Evolutionary conservation across 2,329 filamentous ascomycete genomes (phyloP), one percentile per base, ranked within the genome.

Genomic region (Aschersonia sp.): DNA sequence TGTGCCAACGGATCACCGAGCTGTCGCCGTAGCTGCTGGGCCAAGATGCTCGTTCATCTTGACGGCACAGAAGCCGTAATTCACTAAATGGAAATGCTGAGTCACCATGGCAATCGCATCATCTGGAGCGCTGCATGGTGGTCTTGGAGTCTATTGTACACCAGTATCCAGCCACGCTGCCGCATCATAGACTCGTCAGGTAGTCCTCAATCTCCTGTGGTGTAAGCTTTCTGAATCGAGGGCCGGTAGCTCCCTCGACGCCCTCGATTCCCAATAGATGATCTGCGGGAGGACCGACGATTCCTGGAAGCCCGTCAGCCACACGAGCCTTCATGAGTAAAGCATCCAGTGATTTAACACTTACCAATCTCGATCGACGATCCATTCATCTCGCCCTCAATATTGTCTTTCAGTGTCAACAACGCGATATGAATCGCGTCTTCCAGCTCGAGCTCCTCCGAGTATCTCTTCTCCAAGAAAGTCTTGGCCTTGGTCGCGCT

Each of bases 121-220:
- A 22, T 22, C 22, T 22, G 22, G 22, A 22, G 22, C 22, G 22
- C 22, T 22, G 2, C 22, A 22, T 22, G 22, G 22, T 22, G 22
- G 22, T 22, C 22, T 22, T 22, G 22, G 22, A 22, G 22, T 22
- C 22, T 22, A 22, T 22, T 22, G 22, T 22, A 22, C 22, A 22
- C 22, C 22, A 22, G 22, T 50, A 51, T 50, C 50, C 50, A 45
- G 50, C 52, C 53, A 44, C 45, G 50, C 52, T 50, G 47, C 44
- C 54, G 52, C 48, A 62, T 81, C 77, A 97, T 77, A 98, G 80
- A 77, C 95, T 97, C 66, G 92, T 97, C 67, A 98, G 73, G 72
- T 98, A 98, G 68, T 98, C 92, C 74, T 98, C 92, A 62, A 98
- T 97, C 72, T 98, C 92, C 70, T 95, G 87, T 61, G 94, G 88